phyloP scores from a whole-genome alignment of 441 rosid species.

The Pelargonium myrrhifolium region DNA sequence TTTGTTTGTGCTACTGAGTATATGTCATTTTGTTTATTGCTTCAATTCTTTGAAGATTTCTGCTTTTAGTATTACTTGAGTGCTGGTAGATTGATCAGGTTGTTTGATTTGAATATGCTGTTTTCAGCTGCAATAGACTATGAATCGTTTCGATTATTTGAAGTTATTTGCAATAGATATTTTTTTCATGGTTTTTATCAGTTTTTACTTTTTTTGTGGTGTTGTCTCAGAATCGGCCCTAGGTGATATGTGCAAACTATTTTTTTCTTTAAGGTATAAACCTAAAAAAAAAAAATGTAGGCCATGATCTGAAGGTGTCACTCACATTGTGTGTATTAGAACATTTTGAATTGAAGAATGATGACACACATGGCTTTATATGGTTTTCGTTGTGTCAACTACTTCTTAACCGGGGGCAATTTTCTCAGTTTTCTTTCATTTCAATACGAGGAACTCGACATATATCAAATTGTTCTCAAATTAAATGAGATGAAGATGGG shows the following conservation, averaged over 20 bases:
- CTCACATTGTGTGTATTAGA: too few species aligned
- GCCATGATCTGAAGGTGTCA: neutral
- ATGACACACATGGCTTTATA: neutral
- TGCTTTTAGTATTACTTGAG: neutral
- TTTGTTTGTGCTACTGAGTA: neutral
- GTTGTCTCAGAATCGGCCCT: neutral
- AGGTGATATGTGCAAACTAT: too few species aligned
- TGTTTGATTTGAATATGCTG: neutral
- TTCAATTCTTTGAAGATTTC: neutral
- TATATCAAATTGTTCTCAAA: too few species aligned
- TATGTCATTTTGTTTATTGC: neutral
- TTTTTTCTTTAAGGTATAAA: too few species aligned
- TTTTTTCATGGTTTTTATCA: neutral
- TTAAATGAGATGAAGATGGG: too few species aligned
- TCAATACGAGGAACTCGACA: neutral
- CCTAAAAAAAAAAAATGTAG: too few species aligned
- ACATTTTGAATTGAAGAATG: neutral
- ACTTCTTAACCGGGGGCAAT: neutral
- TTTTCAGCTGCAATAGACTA: neutral
- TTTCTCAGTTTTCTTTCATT: neutral
- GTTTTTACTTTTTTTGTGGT: neutral
- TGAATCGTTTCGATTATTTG: neutral
- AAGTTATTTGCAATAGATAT: neutral
- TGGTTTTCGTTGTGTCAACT: neutral
- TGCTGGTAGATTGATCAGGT: neutral